A percentile compares a stretch with the other conserved stretches of the same genome.
phyloP scores from a whole-genome alignment of 1,284 basidiomycete species.

The Cutaneotrichosporon sp. region DNA sequence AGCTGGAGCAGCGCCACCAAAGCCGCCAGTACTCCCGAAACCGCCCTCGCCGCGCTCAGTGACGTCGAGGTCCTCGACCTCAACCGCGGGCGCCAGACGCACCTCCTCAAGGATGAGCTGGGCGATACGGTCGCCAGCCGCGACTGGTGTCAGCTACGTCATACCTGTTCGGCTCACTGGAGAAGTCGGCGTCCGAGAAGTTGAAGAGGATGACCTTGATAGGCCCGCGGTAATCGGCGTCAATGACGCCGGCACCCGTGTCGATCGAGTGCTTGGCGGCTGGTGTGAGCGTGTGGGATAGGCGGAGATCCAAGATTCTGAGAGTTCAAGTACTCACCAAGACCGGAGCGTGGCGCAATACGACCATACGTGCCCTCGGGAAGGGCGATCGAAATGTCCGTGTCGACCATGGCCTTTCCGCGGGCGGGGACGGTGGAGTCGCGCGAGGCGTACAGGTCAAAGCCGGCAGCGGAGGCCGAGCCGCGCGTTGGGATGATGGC shows the following conservation, averaged over 20 bases:
- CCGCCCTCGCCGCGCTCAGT: constrained; percentile 81
- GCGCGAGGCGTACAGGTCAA: constrained; percentile 89
- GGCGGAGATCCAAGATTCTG: not conserved
- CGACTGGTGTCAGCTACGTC: constrained; percentile 59
- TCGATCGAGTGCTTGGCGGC: constrained; percentile 98
- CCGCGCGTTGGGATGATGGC: constrained; percentile 88
- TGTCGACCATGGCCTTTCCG: constrained; percentile 87
- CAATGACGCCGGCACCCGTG: constrained; percentile 95
- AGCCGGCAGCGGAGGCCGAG: constrained; percentile 82
- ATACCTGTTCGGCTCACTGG: constrained; percentile 58
- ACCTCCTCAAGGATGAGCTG: constrained; percentile 94
- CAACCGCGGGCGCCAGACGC: constrained; percentile 77
- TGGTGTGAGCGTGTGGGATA: constrained; percentile 41
- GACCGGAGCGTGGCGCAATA: constrained; percentile 91
- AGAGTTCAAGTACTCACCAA: constrained; percentile 61
- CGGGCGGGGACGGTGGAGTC: constrained; percentile 73
- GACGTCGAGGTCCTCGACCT: constrained; percentile 81
- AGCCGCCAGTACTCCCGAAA: constrained; percentile 87
- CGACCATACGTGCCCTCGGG: constrained; percentile 93
- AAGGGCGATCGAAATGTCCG: constrained; percentile 93
- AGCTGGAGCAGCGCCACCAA: not conserved
- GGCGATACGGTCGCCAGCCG: constrained; percentile 89
- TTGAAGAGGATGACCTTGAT: constrained; percentile 95
- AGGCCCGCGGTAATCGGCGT: constrained; percentile 91
- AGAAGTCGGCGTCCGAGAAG: constrained; percentile 81